Conservation (phyloP, 2,329 filamentous ascomycete genomes). For the Dothistroma septosporum region DNA sequence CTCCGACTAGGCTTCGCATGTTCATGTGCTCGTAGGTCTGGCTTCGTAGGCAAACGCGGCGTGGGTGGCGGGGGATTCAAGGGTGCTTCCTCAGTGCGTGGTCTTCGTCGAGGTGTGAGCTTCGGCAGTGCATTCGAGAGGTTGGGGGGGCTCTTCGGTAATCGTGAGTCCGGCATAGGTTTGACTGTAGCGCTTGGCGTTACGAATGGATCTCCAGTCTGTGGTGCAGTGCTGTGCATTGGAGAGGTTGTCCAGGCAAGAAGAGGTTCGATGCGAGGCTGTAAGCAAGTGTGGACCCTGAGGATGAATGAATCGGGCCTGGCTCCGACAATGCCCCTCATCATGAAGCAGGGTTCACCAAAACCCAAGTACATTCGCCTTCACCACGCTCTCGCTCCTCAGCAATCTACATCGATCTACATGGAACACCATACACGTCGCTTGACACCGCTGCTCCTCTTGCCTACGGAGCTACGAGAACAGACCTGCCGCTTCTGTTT, state of each 20-base stretch:
- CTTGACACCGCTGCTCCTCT: not conserved
- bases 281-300: not conserved
- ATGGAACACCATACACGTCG: too few species aligned
- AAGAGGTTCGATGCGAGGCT: not conserved
- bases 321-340: too few species aligned
- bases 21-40: conserved; percentile 53
- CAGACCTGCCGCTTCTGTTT: not conserved
- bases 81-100: conserved; percentile 39
- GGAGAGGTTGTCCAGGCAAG: not conserved
- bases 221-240: not conserved
- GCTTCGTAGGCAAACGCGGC: conserved; percentile 65
- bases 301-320: not conserved
- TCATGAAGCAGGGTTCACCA: too few species aligned
- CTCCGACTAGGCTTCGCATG: conserved; percentile 65
- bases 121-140: conserved; percentile 61
- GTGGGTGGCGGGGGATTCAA: conserved; percentile 65
- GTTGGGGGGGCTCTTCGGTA: conserved; percentile 37
- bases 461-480: not conserved
- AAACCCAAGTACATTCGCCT: too few species aligned
- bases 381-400: too few species aligned
- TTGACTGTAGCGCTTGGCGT: conserved; percentile 11
- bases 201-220: conserved; percentile 4
- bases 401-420: too few species aligned
- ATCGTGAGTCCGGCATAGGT: conserved; percentile 9
- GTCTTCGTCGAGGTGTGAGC: conserved; percentile 61